These are phyloP conservation scores for Solanum ossicruentum DNA, from an alignment of 257 asterid species.

Conservation along the genomic window DNA sequence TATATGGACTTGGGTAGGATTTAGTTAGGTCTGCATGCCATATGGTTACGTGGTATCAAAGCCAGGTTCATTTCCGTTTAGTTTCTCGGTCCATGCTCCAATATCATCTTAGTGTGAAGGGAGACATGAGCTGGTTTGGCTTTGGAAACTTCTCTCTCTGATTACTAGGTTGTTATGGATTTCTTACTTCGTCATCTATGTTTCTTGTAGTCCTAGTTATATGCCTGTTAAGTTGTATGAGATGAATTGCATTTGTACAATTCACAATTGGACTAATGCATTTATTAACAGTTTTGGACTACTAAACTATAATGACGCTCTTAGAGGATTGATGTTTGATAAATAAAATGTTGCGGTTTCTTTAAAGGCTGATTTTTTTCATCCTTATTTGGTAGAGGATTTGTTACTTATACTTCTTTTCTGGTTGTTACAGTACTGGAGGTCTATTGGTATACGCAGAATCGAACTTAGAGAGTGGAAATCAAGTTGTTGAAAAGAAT, in stretches of 20 bases:
- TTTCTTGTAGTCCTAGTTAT: neutral
- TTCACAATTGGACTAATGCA: neutral
- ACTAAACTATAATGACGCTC: neutral
- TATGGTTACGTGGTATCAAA: too few species aligned
- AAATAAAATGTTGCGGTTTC: neutral
- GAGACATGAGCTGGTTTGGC: neutral
- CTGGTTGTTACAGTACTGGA: neutral
- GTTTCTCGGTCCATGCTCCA: too few species aligned
- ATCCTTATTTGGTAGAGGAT: neutral
- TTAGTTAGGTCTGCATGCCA: neutral
- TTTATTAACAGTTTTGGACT: neutral
- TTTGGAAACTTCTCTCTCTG: neutral
- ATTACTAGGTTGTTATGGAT: neutral
- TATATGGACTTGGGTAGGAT: neutral
- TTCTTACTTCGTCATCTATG: neutral
- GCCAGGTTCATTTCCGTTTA: too few species aligned
- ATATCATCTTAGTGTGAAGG: too few species aligned
- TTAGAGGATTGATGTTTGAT: neutral
- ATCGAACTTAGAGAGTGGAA: neutral
- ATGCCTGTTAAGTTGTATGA: neutral
- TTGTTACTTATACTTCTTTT: neutral
- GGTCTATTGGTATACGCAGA: neutral
- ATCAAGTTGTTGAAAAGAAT: neutral
- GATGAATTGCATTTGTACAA: neutral
- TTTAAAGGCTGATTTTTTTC: too few species aligned